Evolutionary conservation across 148 eudicot genomes (phyloP), one percentile per base, ranked within the genome.

Genomic region (Simmondsia chinensis): DNA sequence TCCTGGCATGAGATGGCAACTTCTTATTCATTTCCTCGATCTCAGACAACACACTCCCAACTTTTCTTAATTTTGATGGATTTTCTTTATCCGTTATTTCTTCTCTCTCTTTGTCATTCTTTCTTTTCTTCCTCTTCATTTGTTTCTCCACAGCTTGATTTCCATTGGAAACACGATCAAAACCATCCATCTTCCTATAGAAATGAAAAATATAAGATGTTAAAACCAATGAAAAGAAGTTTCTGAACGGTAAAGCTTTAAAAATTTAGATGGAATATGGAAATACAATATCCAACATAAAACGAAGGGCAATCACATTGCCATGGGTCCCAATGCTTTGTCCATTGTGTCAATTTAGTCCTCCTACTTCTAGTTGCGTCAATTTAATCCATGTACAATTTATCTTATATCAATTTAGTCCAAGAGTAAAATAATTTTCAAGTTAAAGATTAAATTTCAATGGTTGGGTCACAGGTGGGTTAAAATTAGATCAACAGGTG

Each of bases 121-220:
- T 70, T 48, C 59, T 61, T 50, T 59, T 70, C 46, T 65, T 68
- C 67, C 48, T 78, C 61, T 68, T 83, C 61, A 40, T 67, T 27
- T 66, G 77, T 41, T 46, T 71, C 9, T 73, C 68, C 33, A 51
- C 64, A 33, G 64, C 48, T 50, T 53, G 61, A 56, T 48, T 20
- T 25, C 52, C 73, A 54, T 54, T 54, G 51, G 61, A 54, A 14
- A 20, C 42, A 16, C 33, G 23, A 9, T 36, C 31, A 33, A 46
- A 39, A 29, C 15, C 30, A 26, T 55, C 54, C 31, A 13, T 18
- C 29, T 33, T 49, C 51, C 79, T 73, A 68, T 43, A 21, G n/a
- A 22, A 42, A 5, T 43, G n/a, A 31, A 53, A 3, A 46, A n/a
- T 48, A 29, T 3, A 43, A 22, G 35, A 33, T 34, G 29, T n/a